These are phyloP conservation scores for Ceratobasidium sp. DNA, from an alignment of 1,284 basidiomycete genomes.

Conservation along the genomic window DNA sequence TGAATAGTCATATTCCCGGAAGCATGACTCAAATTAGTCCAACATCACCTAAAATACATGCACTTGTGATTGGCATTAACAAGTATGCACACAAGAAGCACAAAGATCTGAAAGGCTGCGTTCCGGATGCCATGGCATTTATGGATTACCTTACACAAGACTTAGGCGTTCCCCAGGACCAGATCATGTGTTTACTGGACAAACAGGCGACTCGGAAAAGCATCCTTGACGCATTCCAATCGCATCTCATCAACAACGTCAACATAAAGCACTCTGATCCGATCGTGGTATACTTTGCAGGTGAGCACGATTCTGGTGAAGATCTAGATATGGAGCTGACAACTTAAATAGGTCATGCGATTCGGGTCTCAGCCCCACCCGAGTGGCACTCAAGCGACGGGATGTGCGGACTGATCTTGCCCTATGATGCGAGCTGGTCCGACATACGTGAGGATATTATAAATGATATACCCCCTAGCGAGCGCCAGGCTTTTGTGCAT, in stretches of 20 bases:
- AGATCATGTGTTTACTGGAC: slow-evolving; percentile 6
- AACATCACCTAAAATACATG: neutral
- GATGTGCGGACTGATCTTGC: neutral
- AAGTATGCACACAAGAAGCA: neutral
- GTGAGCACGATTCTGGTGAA: neutral
- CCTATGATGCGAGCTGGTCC: slow-evolving; percentile 9
- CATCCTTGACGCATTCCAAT: slow-evolving; percentile 9
- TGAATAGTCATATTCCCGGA: no score
- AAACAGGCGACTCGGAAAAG: slow-evolving; percentile 19
- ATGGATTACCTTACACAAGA: slow-evolving; percentile 8
- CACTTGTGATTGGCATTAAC: slow-evolving; percentile 29
- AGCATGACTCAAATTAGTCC: no score
- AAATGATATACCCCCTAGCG: neutral
- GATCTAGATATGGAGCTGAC: neutral
- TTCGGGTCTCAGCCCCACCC: neutral
- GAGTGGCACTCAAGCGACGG: slow-evolving; percentile 7
- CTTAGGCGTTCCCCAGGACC: neutral
- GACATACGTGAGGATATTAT: neutral
- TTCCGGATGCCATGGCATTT: neutral
- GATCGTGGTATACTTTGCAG: slow-evolving; percentile 33
- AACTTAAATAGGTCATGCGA: neutral
- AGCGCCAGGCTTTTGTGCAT: neutral
- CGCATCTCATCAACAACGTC: slow-evolving; percentile 15
- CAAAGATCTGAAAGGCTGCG: neutral
- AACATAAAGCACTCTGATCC: slow-evolving; percentile 14